Percentiles rank a stretch among this genome's conserved stretches.
Conservation (phyloP, 2,329 filamentous ascomycete species). For the Leptographium flavum region DNA sequence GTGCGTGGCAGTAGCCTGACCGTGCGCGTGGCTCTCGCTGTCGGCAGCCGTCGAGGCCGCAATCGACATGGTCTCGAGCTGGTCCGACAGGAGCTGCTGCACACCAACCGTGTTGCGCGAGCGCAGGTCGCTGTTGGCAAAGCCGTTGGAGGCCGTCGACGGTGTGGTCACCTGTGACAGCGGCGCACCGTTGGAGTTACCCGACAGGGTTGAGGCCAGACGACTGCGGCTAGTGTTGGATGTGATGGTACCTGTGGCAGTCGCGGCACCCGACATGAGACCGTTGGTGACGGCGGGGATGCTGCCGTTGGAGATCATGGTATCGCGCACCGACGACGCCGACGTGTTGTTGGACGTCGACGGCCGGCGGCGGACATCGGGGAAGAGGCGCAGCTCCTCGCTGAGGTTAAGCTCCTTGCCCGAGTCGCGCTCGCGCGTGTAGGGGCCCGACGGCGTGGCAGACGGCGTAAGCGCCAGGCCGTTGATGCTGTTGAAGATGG, state of each 20-base stretch:
- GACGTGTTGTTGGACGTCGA: slow-evolving; percentile 15
- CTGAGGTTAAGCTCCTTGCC: slow-evolving; percentile 8
- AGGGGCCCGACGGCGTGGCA: too few relatives aligned
- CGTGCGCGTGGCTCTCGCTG: slow-evolving; percentile 12
- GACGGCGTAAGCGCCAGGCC: slow-evolving; percentile 6
- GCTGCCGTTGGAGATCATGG: slow-evolving; percentile 1
- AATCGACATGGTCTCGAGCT: slow-evolving; percentile 10
- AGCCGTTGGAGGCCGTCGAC: slow-evolving; percentile 5
- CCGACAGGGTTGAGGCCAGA: slow-evolving; percentile 4
- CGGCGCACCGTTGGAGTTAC: slow-evolving; percentile 3
- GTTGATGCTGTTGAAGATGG: slow-evolving; percentile 1
- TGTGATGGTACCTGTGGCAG: not conserved
- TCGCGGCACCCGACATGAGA: not conserved
- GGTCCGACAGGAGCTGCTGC: slow-evolving; percentile 4
- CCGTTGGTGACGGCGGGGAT: not conserved
- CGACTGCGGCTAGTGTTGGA: slow-evolving; percentile 4
- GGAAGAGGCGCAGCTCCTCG: slow-evolving; percentile 9
- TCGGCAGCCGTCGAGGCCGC: slow-evolving; percentile 13
- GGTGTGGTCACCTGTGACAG: slow-evolving; percentile 3
- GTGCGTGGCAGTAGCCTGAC: slow-evolving; percentile 16
- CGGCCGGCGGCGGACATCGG: slow-evolving; percentile 11
- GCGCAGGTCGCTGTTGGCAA: not conserved
- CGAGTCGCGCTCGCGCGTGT: slow-evolving; percentile 10
- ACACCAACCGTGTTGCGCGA: not conserved
- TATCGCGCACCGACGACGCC: slow-evolving; percentile 7